These are phyloP conservation scores for Kalmanozyma brasiliensis DNA, from an alignment of 1,284 basidiomycete genomes.

Conservation along the genomic window DNA sequence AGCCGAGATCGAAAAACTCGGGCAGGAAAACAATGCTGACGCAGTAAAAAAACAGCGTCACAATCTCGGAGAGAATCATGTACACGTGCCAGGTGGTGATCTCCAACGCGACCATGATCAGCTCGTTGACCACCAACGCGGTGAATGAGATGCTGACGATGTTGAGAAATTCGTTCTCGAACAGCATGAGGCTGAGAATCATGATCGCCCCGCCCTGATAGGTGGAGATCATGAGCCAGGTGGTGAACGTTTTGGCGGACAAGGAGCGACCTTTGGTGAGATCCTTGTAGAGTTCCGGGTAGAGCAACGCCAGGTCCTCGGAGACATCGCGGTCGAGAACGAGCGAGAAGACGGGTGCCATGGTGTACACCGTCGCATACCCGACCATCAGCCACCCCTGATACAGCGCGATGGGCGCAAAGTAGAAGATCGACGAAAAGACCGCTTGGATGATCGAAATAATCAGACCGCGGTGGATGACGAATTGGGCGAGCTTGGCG, in stretches of 20 bases:
- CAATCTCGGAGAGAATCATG: constrained; percentile 92
- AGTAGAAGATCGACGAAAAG: constrained; percentile 97
- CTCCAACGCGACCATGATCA: constrained; percentile 98
- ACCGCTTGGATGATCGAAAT: constrained; percentile 91
- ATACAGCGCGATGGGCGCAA: constrained; percentile 96
- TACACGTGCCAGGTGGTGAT: constrained; percentile 98
- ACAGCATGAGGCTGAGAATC: constrained; percentile 94
- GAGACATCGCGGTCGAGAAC: constrained; percentile 95
- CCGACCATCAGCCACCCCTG: constrained; percentile 98
- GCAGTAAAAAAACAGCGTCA: constrained; percentile 87
- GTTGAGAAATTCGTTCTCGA: constrained; percentile 97
- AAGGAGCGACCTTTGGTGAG: constrained; percentile 77
- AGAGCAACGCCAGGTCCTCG: constrained; percentile 92
- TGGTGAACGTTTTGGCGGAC: constrained; percentile 97
- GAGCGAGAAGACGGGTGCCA: constrained; percentile 97
- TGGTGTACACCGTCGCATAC: constrained; percentile 97
- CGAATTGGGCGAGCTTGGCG: constrained; percentile 96
- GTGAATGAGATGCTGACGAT: constrained; percentile 99
- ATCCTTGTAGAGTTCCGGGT: constrained; percentile 98
- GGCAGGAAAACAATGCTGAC: constrained; percentile 92
- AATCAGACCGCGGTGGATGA: constrained; percentile 93
- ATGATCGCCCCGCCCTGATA: constrained; percentile 99
- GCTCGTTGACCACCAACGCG: constrained; percentile 92
- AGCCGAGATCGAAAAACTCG: constrained; percentile 95
- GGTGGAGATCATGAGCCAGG: constrained; percentile 95